phyloP scores from a whole-genome alignment of 2,329 filamentous ascomycete genomes.

The Fusarium anguioides region DNA sequence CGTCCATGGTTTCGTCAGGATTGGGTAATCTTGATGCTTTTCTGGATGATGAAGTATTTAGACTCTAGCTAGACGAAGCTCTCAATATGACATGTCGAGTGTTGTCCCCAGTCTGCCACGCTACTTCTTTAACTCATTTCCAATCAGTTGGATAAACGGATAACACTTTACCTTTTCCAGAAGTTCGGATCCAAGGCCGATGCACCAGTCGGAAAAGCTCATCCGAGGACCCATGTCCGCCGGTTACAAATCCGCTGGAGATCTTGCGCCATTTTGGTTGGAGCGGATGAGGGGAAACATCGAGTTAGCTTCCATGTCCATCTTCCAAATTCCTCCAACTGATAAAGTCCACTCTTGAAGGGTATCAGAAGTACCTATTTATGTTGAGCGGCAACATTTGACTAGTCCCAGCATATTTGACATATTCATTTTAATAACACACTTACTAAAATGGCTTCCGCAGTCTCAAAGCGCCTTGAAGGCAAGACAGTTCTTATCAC shows the following conservation, averaged over 20 bases:
- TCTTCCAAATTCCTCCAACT: not conserved
- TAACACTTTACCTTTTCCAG: conserved; percentile 22
- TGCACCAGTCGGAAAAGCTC: conserved; percentile 8
- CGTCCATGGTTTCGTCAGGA: conserved; percentile 43
- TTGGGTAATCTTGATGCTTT: conserved; percentile 43
- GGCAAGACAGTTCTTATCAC: conserved; percentile 95
- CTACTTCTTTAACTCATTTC: too few species aligned
- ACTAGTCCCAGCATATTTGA: rapidly evolving
- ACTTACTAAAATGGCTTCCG: conserved; percentile 58
- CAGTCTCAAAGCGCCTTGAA: conserved; percentile 82
- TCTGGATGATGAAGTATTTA: conserved; percentile 36
- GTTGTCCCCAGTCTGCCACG: not conserved
- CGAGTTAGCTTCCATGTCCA: not conserved
- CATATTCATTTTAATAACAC: not conserved
- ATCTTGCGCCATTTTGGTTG: not conserved
- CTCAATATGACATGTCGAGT: not conserved
- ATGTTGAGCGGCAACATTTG: not conserved
- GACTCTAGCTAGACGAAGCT: conserved; percentile 1
- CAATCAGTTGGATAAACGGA: not conserved
- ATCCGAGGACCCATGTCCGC: not conserved
- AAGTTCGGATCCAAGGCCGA: conserved; percentile 11
- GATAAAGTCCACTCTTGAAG: not conserved
- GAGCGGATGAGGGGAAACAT: conserved; percentile 15
- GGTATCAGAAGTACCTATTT: not conserved
- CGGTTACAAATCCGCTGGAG: conserved; percentile 6